Percentiles rank a stretch among this genome's conserved stretches.
Conservation (phyloP, 2,329 filamentous ascomycete species). For the Triangularia setosa region DNA sequence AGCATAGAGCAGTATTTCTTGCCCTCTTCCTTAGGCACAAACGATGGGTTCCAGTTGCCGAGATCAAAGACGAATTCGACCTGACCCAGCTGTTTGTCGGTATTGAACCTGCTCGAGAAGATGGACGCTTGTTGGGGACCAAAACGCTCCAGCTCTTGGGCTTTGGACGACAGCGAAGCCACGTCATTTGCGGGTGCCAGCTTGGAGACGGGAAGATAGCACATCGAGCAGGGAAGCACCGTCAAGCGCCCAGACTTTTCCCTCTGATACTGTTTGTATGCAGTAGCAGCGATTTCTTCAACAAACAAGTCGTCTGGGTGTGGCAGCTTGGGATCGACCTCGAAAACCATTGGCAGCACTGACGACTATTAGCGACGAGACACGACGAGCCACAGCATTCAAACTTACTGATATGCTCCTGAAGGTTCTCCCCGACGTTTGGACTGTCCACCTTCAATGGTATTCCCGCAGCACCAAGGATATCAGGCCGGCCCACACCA, state of each 20-base stretch:
- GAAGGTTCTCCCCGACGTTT: constrained; percentile 47
- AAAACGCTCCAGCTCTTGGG: constrained; percentile 21
- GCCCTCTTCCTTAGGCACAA: constrained; percentile 29
- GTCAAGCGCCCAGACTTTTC: constrained; percentile 35
- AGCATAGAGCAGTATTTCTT: constrained; percentile 48
- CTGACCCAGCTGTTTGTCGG: constrained; percentile 36
- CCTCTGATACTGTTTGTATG: constrained; percentile 31
- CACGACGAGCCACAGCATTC: not conserved
- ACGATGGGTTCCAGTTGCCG: constrained; percentile 43
- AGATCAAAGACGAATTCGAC: constrained; percentile 48
- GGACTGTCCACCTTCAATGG: constrained; percentile 39
- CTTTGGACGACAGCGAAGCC: constrained; percentile 2
- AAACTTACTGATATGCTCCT: constrained; percentile 38
- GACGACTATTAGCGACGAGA: constrained; percentile 3
- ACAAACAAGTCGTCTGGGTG: constrained; percentile 39
- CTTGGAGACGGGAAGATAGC: constrained; percentile 40
- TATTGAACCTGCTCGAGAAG: constrained; percentile 32
- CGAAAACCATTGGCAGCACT: constrained; percentile 43
- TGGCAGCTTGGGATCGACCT: constrained; percentile 39
- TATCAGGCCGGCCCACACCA: constrained; percentile 49
- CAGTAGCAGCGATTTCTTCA: constrained; percentile 30
- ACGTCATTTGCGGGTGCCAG: constrained; percentile 26
- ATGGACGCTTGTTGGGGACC: constrained; percentile 29
- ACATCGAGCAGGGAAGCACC: constrained; percentile 38
- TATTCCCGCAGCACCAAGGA: constrained; percentile 42